Evolutionary conservation across 2,329 filamentous ascomycete genomes (phyloP).

Genomic region (Colletotrichum orbiculare): DNA sequence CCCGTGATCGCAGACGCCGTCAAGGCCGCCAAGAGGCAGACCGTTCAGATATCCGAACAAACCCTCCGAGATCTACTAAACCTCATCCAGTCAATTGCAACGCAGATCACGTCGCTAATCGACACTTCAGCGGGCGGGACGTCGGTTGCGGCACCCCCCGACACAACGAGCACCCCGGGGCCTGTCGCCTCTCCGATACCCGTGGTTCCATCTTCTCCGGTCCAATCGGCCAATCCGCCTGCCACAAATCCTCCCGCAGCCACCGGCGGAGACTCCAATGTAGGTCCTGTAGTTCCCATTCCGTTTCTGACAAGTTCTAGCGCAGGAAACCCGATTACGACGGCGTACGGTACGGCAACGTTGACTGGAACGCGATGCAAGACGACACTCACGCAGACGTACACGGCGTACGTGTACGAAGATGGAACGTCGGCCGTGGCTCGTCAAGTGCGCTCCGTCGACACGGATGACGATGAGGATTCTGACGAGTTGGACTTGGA

Average conservation of each 20-base stretch:
- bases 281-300: constrained; percentile 25
- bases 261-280: constrained; percentile 1
- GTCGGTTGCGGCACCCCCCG: neutral
- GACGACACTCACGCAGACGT: constrained; percentile 36
- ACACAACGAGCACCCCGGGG: constrained; percentile 8
- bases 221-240: constrained; percentile 11
- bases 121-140: constrained; percentile 18
- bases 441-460: constrained; percentile 5
- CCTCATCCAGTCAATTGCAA: constrained; percentile 32
- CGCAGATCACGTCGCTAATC: constrained; percentile 23
- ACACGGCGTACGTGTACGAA: constrained; percentile 32
- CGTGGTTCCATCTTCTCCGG: constrained; percentile 6
- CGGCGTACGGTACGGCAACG: constrained; percentile 28
- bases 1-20: constrained; percentile 7
- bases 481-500: neutral
- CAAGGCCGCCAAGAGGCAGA: constrained; percentile 23
- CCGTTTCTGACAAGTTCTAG: constrained; percentile 27
- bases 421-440: constrained; percentile 25
- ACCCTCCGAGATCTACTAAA: constrained; percentile 25
- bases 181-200: constrained; percentile 7
- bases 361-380: constrained; percentile 30
- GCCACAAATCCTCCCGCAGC: neutral
- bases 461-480: neutral
- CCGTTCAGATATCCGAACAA: constrained; percentile 16
- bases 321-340: constrained; percentile 17